Percentiles rank a stretch among this genome's conserved stretches.
Evolutionary conservation across 805 yeast genomes (phyloP).

Genomic region (Candida sanyiensis): DNA sequence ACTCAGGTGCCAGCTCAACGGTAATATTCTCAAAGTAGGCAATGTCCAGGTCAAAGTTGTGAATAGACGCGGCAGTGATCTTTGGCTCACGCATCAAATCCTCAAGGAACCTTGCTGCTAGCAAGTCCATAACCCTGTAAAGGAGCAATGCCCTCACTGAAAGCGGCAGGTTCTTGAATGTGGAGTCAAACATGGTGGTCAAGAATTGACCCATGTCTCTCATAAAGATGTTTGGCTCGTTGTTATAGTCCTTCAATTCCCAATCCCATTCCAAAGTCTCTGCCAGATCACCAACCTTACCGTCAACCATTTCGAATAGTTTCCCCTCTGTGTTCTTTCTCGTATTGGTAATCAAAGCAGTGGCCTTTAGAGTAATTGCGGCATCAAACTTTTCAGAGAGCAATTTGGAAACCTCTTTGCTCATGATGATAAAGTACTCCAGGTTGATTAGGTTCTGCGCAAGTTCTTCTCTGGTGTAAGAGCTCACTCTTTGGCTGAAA

Average conservation of each 20-base stretch:
- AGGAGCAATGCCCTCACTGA: conserved; percentile 74
- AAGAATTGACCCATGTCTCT: conserved; percentile 81
- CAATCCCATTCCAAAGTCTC: conserved; percentile 87
- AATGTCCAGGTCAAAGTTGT: conserved; percentile 78
- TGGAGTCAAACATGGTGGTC: conserved; percentile 79
- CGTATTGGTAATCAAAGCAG: conserved; percentile 49
- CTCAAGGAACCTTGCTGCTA: conserved; percentile 64
- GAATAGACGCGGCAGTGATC: conserved; percentile 50
- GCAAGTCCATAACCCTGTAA: conserved; percentile 79
- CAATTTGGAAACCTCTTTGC: conserved; percentile 49
- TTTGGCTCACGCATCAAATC: conserved; percentile 50
- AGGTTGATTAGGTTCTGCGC: conserved; percentile 85
- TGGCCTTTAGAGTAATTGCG: conserved; percentile 44
- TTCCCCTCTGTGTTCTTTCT: conserved; percentile 72
- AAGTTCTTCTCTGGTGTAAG: conserved; percentile 80
- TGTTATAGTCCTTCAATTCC: conserved; percentile 46
- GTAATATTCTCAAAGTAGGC: conserved; percentile 60
- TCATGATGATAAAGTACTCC: conserved; percentile 77
- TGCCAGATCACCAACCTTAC: conserved; percentile 69
- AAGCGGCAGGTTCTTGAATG: conserved; percentile 74
- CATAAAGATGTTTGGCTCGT: conserved; percentile 67
- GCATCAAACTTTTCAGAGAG: conserved; percentile 33
- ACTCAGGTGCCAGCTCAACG: conserved; percentile 29
- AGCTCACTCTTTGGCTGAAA: conserved; percentile 53
- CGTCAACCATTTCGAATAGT: conserved; percentile 77